phyloP scores from a whole-genome alignment of 257 asterid genomes.

The Perilla frutescens region DNA sequence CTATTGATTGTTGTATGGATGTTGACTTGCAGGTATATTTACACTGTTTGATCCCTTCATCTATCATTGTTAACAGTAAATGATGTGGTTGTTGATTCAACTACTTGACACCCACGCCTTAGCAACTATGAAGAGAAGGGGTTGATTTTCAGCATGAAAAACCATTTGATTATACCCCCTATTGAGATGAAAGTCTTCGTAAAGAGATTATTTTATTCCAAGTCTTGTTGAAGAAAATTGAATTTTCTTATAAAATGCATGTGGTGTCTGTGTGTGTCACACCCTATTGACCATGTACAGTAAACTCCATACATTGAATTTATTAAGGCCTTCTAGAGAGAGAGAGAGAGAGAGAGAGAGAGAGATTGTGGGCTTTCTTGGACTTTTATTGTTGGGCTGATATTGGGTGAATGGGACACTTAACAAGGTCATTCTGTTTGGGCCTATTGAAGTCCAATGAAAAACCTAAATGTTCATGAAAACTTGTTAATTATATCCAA shows the following conservation, averaged over 20 bases:
- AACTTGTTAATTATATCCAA: too few relatives aligned
- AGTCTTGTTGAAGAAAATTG: conserved; percentile 19
- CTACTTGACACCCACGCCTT: conserved; percentile 36
- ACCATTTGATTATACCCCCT: not conserved
- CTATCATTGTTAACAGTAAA: conserved; percentile 14
- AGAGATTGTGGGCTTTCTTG: not conserved
- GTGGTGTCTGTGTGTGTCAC: conserved; percentile 4
- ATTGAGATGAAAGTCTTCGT: conserved; percentile 11
- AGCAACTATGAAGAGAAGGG: not conserved
- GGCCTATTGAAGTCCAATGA: conserved; percentile 4
- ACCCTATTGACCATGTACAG: conserved; percentile 14
- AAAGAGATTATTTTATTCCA: conserved; percentile 2
- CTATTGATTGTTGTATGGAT: not conserved
- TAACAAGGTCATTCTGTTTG: not conserved
- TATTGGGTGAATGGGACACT: not conserved
- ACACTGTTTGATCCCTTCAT: not conserved
- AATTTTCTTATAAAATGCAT: conserved; percentile 14
- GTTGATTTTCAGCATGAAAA: conserved; percentile 26
- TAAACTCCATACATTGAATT: conserved; percentile 1
- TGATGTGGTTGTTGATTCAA: conserved; percentile 30
- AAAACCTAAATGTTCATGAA: not conserved
- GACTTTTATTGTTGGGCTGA: not conserved
- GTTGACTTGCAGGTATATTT: conserved; percentile 8
- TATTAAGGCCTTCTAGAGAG: not conserved
- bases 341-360: not conserved